Evolutionary conservation across 805 yeast species (phyloP), one percentile per base, ranked within the genome.

Genomic region (Lachancea fermentati): DNA sequence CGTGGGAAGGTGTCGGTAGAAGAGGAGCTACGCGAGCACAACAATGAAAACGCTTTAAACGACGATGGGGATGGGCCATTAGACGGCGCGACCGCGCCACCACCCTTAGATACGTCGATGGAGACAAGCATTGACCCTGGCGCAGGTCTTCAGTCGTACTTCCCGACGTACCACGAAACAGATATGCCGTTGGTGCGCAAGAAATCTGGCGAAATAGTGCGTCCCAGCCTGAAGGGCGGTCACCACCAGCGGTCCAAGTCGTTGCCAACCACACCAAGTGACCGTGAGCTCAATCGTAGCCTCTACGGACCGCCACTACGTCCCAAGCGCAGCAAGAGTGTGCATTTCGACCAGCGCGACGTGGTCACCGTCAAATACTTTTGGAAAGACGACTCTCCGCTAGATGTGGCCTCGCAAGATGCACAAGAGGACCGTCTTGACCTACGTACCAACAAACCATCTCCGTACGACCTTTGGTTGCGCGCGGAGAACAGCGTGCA

Each of bases 171-270:
- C 16, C 14, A 17, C 8, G 32, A 39, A 19, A 22, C 26, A 22
- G 26, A 22, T 11, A 22, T 22, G n/a, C 47, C 52, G 15, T 54
- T 55, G 16, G 75, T 86, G 3, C 78, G 94, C 36, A 89, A 88
- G 60, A 88, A 88, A 60, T 77, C 87, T 1, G 96, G 95, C n/a
- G 96, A 87, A 56, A 66, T 84, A 32, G 82, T 69, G 16, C 60
- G 60, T 37, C 51, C 62, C 14, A 51, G 69, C 8, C 58, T 67
- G n/a, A 59, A 42, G n/a, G 34, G 29, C 6, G 9, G 11, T 22
- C 31, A 29, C 15, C 31, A 29, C 14, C 43, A 35, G 18, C 37
- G 56, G 24, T 59, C 70, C 11, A 65, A 58, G 48, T 73, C 79
- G 2, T 56, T 74, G 43, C 81, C 81, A 1, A 52, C 71, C 1